These are phyloP conservation scores for Populus tomentosa DNA, from an alignment of 441 rosid genomes.

Conservation along the genomic window DNA sequence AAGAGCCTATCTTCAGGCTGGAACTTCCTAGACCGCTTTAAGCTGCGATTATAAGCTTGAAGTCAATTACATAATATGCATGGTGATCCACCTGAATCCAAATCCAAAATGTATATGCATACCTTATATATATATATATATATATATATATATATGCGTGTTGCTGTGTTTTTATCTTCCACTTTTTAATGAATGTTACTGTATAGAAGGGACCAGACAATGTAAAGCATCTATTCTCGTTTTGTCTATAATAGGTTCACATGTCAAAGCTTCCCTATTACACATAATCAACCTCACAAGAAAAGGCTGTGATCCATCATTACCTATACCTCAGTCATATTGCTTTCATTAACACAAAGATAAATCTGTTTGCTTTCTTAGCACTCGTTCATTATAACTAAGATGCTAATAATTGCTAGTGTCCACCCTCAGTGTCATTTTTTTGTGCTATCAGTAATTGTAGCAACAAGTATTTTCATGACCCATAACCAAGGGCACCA, in stretches of 20 bases:
- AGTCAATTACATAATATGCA: constrained; percentile 20
- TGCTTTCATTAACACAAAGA: neutral
- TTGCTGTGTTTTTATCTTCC: neutral
- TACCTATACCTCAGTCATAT: neutral
- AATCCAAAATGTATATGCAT: constrained; percentile 7
- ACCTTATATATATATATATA: neutral
- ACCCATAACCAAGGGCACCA: neutral
- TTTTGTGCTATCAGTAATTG: neutral
- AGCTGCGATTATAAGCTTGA: constrained; percentile 33
- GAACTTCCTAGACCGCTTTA: constrained; percentile 84
- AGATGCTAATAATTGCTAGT: neutral
- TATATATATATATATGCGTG: neutral
- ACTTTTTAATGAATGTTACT: neutral
- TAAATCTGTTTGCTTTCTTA: neutral
- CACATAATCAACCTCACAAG: neutral
- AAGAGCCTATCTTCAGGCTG: constrained; percentile 90
- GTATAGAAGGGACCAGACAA: neutral
- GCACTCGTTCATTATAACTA: neutral
- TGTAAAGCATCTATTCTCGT: neutral
- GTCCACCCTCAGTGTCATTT: neutral
- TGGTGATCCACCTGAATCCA: neutral
- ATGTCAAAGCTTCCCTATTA: neutral
- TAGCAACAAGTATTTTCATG: neutral
- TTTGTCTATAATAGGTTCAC: neutral
- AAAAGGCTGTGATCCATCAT: neutral